A percentile compares a stretch with the other conserved stretches of the same genome.
Conservation (phyloP, 192 early-diverging fungal species). For the Funneliformis geosporum region DNA sequence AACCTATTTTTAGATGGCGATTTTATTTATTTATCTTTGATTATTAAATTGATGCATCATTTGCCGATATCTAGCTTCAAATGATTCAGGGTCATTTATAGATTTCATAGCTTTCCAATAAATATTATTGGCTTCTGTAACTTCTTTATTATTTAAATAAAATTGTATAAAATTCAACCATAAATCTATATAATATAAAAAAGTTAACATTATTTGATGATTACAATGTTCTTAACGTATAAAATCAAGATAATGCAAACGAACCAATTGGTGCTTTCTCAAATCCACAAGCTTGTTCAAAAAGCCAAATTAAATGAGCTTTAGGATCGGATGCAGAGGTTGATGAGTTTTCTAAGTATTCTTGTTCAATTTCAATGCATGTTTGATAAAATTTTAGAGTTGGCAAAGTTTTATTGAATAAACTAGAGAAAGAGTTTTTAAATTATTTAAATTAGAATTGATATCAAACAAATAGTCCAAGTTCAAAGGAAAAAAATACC, state of each 20-base stretch:
- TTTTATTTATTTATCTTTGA: background rate
- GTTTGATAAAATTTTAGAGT: constrained; percentile 5
- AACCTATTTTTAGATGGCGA: too few species aligned
- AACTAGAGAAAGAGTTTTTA: background rate
- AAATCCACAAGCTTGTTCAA: background rate
- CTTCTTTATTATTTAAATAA: background rate
- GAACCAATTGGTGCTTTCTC: background rate
- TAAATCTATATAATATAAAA: background rate
- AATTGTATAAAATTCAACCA: constrained; percentile 17
- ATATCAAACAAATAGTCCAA: background rate
- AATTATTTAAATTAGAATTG: background rate
- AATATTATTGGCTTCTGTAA: background rate
- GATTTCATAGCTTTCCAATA: constrained; percentile 13
- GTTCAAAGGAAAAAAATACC: background rate
- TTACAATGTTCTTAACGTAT: background rate
- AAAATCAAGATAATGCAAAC: background rate
- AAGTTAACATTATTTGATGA: background rate
- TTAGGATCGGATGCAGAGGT: background rate
- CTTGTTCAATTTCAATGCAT: constrained; percentile 21
- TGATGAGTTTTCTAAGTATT: background rate
- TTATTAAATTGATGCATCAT: constrained; percentile 12
- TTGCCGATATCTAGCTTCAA: constrained; percentile 2
- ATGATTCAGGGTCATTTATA: background rate
- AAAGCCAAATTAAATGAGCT: constrained; percentile 10
- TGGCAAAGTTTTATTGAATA: background rate